phyloP scores from a whole-genome alignment of 176 grass and related monocot species.

The Hyparrhenia diplandra region DNA sequence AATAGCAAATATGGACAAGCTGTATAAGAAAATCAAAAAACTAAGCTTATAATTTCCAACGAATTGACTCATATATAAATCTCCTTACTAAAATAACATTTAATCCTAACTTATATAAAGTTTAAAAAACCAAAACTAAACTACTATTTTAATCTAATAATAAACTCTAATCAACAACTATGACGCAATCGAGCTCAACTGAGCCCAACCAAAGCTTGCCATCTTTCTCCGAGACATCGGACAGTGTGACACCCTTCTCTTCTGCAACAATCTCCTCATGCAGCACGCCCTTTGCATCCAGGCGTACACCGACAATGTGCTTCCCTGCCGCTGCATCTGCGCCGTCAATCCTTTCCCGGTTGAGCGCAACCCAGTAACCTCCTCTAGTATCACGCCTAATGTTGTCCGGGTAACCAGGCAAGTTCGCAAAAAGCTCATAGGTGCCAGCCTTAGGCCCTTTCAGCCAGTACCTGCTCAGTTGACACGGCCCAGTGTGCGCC shows the following conservation, averaged over 20 bases:
- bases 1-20: too few relatives aligned
- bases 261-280: too few relatives aligned
- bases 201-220: slow-evolving; percentile 19
- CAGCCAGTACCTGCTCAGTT: not conserved
- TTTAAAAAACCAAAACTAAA: too few relatives aligned
- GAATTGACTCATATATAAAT: too few relatives aligned
- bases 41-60: too few relatives aligned
- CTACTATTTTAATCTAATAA: too few relatives aligned
- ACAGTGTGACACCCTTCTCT: not conserved
- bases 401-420: slow-evolving; percentile 34
- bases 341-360: not conserved
- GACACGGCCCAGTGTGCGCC: not conserved
- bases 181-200: not conserved
- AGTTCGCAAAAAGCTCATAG: not conserved
- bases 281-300: too few relatives aligned
- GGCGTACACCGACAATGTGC: too few relatives aligned
- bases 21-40: too few relatives aligned
- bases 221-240: slow-evolving; percentile 13
- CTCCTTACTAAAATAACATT: too few relatives aligned
- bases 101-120: too few relatives aligned
- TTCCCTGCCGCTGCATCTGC: too few relatives aligned
- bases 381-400: not conserved
- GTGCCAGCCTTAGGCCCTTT: not conserved
- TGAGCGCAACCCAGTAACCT: slow-evolving; percentile 16
- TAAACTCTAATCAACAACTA: not conserved